Base-by-base conservation (phyloP, 1,139 yeast species). In the Lodderomyces pseudojiufengensis region DNA sequence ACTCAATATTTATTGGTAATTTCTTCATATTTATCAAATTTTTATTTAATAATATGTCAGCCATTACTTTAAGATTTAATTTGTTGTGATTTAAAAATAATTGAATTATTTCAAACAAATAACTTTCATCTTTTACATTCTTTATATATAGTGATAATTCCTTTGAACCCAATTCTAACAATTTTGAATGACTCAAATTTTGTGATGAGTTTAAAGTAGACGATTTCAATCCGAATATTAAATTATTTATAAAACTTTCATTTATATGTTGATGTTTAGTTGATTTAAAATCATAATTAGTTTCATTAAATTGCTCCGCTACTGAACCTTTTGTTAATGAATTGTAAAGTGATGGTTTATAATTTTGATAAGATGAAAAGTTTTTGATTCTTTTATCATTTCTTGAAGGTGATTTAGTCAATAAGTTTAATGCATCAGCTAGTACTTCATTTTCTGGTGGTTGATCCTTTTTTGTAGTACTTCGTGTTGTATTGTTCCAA, bases 341-440 rank as follows among this genome's bases (percentile, higher is more conserved):
- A 20, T 53, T 43, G 12, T 63, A 46, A n/a, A 69, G 45, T 11
- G 72, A 65, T 6, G 75, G 75, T 35, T 55, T 62, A 45, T 50
- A 65, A 18, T 35, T 24, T 20, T 9, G 32, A 11, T 11, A 5
- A 11, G 6, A 26, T 8, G 29, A 13, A 14, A 9, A 42, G 15
- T 29, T 39, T 33, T 24, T 41, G 9, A 29, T 32, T 27, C 28
- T 39, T 6, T 16, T 10, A 18, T 5, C 7, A 5, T 5, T 18
- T 18, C 6, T 18, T 18, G 20, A 18, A 5, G 20, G 7, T 15
- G 41, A 18, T 34, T 35, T 36, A 15, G 37, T 41, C 24, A 67
- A 54, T n/a, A 67, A 54, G 39, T 65, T 67, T 35, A 68, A 51
- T 0, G 73, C 73, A 37, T 63, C 68, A 1, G 70, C 70, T 26